A percentile compares a stretch with the other conserved stretches of the same genome.
Evolutionary conservation across 495 filamentous ascomycete genomes (phyloP).

Genomic region (Aspergillus taichungensis): DNA sequence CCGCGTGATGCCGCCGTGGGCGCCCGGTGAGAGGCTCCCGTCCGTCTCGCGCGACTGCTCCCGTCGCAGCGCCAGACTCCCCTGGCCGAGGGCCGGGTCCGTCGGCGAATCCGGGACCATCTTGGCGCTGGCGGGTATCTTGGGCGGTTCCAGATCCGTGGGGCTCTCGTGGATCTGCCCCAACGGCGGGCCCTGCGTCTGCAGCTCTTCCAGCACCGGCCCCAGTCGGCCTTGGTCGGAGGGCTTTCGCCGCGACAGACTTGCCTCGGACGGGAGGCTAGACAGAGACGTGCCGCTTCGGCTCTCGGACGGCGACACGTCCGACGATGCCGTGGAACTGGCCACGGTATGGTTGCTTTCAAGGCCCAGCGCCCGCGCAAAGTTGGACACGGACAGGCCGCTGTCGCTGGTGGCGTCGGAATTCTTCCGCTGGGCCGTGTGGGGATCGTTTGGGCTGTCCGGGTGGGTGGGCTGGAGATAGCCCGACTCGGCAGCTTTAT

Average conservation of each 20-base stretch:
- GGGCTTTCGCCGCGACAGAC: constrained; percentile 22
- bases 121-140: constrained; percentile 22
- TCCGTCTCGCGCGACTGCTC: constrained; percentile 15
- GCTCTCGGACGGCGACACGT: constrained; percentile 54
- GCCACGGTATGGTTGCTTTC: constrained; percentile 42
- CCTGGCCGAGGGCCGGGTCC: constrained; percentile 45
- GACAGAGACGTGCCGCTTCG: constrained; percentile 67
- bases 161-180: constrained; percentile 15
- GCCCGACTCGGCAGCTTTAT: constrained; percentile 6
- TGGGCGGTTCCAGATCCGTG: constrained; percentile 24
- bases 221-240: constrained; percentile 26
- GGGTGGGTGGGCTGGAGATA: constrained; percentile 11
- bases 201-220: constrained; percentile 30
- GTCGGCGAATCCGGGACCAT: constrained; percentile 48
- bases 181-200: constrained; percentile 13
- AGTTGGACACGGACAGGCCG: constrained; percentile 29
- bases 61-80: constrained; percentile 31
- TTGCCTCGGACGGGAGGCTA: constrained; percentile 41
- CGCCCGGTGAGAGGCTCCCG: constrained; percentile 15
- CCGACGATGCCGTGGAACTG: constrained; percentile 59
- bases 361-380: constrained; percentile 31
- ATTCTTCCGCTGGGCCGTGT: constrained; percentile 11
- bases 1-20: constrained; percentile 11
- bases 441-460: constrained; percentile 3
- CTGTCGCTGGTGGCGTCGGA: constrained; percentile 29